Base-by-base conservation (phyloP, 2,329 filamentous ascomycete species). In the Huntiella savannae region DNA sequence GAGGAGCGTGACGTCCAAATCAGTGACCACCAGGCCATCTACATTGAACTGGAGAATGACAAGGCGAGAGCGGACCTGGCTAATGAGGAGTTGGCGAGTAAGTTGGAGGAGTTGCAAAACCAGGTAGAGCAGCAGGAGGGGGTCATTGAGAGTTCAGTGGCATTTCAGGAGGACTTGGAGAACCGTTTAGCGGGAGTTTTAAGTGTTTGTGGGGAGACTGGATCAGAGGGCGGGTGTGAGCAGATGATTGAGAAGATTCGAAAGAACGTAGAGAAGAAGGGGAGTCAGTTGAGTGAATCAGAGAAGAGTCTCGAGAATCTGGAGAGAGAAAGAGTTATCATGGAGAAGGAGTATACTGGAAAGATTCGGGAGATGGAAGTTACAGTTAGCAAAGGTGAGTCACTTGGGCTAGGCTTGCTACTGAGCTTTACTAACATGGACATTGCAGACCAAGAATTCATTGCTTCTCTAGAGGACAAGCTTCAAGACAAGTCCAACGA, bases 41-140 rank as follows among this genome's bases (percentile, higher is more conserved):
- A 45, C 4, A 42, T 44, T 33, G 40, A 50, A 12, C n/a, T 28
- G 3, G 40, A 45, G 33, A 49, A 45, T 34, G 42, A 15, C 19
- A 19, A 6, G 12, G 34, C 33, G 22, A 28, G 2, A 10, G 1
- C 22, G 40, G 33, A 45, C 32, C 19, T 41, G 8, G 28, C 28
- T 12, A 49, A 40, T 33, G 34, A 45, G 5, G 22, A 39, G 16
- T 13, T 49, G 2, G n/a, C 15, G 22, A 33, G 43, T 15, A 47
- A 15, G 16, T 8, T 49, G 12, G 33, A 43, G 12, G 33, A 19
- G 10, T 13, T 49, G 13, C 43, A 49, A 12, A 33, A 11, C 19
- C 17, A 46, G 12, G 15, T 42, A 5, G 12, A 28, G 10, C 28
- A 38, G 7, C 33, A 49, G 28, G n/a, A 19, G 10, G 37, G 33